Percentiles rank a stretch among this genome's conserved stretches.
Conservation (phyloP, 805 yeast species). For the Saturnispora gosingensis region DNA sequence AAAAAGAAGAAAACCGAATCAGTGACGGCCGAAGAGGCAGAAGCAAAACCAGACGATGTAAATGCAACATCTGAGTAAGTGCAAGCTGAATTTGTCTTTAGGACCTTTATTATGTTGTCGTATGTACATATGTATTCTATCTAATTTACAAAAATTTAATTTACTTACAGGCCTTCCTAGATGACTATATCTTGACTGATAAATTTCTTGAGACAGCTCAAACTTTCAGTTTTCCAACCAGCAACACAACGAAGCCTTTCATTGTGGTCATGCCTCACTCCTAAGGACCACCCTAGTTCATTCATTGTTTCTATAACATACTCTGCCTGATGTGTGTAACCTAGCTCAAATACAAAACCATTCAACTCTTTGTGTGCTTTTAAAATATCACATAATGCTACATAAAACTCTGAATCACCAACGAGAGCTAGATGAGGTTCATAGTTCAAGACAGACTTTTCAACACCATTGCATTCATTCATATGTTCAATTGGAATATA, state of each 20-base stretch:
- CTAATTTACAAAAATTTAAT: neutral
- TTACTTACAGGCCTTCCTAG: neutral
- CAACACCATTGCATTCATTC: slow-evolving; percentile 34
- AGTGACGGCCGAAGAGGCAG: slow-evolving; percentile 8
- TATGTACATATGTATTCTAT: slow-evolving; percentile 1
- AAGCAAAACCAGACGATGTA: slow-evolving; percentile 2
- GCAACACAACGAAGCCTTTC: slow-evolving; percentile 50
- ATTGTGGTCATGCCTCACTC: slow-evolving; percentile 40
- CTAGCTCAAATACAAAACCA: slow-evolving; percentile 73
- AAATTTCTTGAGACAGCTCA: neutral
- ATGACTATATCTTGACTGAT: neutral
- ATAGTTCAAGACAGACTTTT: slow-evolving; percentile 52
- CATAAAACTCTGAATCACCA: slow-evolving; percentile 68
- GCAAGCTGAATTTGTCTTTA: neutral
- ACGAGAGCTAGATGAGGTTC: slow-evolving; percentile 79
- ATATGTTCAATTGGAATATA: slow-evolving; percentile 52
- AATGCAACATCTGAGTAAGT: neutral
- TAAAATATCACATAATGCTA: slow-evolving; percentile 35
- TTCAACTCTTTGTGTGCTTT: slow-evolving; percentile 33
- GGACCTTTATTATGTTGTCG: neutral
- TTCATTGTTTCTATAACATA: slow-evolving; percentile 8
- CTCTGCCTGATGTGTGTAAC: slow-evolving; percentile 48
- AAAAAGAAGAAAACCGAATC: slow-evolving; percentile 30
- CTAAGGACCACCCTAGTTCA: slow-evolving; percentile 32
- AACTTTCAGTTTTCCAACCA: slow-evolving; percentile 39